phyloP scores from a whole-genome alignment of 2,329 filamentous ascomycete species.

The Epichloe brachyelytri region DNA sequence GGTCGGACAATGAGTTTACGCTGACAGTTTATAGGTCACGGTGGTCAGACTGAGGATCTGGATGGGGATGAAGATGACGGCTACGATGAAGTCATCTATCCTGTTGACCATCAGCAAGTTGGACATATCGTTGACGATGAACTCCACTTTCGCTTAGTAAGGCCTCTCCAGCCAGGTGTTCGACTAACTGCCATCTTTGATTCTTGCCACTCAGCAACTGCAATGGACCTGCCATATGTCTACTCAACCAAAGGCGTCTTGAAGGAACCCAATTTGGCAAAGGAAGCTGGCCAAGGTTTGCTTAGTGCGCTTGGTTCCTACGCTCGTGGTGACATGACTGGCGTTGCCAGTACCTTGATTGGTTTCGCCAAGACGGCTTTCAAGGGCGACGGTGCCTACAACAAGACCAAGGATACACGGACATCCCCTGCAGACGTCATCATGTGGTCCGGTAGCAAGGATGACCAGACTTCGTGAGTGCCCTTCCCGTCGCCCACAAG shows the following conservation, averaged over 20 bases:
- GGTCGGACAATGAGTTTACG: background rate
- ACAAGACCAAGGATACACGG: slow-evolving; percentile 75
- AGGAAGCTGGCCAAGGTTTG: slow-evolving; percentile 63
- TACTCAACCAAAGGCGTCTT: slow-evolving; percentile 70
- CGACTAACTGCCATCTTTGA: slow-evolving; percentile 74
- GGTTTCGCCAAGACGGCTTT: slow-evolving; percentile 81
- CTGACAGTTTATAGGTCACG: slow-evolving; percentile 43
- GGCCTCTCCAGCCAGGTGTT: slow-evolving; percentile 66
- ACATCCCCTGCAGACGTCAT: slow-evolving; percentile 91
- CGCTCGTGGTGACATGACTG: slow-evolving; percentile 68
- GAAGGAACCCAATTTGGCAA: slow-evolving; percentile 71
- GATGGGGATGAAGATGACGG: slow-evolving; percentile 70
- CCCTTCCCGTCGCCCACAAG: background rate
- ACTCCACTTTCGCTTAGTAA: slow-evolving; percentile 67
- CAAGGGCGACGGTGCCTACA: slow-evolving; percentile 62
- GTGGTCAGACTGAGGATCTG: slow-evolving; percentile 59
- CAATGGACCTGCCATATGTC: slow-evolving; percentile 64
- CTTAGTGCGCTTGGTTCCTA: slow-evolving; percentile 65
- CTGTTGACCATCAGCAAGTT: slow-evolving; percentile 55
- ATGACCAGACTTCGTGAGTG: slow-evolving; percentile 70
- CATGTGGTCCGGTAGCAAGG: slow-evolving; percentile 96
- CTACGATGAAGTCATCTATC: slow-evolving; percentile 68
- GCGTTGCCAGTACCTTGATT: slow-evolving; percentile 70
- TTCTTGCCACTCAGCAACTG: slow-evolving; percentile 68
- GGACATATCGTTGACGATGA: slow-evolving; percentile 69